Evolutionary conservation across 2,329 filamentous ascomycete genomes (phyloP).

Genomic region (Neofusicoccum sp.): DNA sequence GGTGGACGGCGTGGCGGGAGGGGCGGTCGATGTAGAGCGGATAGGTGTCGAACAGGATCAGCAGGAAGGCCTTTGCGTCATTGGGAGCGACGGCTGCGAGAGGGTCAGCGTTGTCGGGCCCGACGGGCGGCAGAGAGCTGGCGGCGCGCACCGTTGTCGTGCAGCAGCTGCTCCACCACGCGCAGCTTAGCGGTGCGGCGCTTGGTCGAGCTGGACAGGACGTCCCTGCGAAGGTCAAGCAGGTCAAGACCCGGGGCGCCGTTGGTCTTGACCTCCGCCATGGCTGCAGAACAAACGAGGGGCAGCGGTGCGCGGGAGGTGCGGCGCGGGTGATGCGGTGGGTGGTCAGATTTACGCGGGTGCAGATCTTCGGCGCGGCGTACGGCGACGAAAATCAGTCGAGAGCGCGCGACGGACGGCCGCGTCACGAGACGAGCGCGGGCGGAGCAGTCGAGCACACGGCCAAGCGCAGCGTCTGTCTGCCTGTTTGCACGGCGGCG

Average conservation of each 20-base stretch:
- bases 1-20: conserved; percentile 79
- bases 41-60: conserved; percentile 82
- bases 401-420: no score
- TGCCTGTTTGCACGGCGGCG: no score
- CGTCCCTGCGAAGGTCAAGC: conserved; percentile 38
- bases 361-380: conserved; percentile 18
- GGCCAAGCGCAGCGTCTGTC: no score
- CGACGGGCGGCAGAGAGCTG: conserved; percentile 40
- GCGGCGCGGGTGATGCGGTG: conserved; percentile 1
- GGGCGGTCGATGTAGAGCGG: conserved; percentile 80
- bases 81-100: conserved; percentile 39
- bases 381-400: no score
- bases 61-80: conserved; percentile 57
- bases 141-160: conserved; percentile 41
- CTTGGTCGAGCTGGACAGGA: conserved; percentile 51
- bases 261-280: conserved; percentile 38
- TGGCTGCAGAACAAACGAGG: conserved; percentile 19
- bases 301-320: neutral
- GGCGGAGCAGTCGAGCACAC: no score
- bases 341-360: conserved; percentile 14
- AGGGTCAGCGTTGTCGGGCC: conserved; percentile 27
- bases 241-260: conserved; percentile 32
- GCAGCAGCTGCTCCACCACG: conserved; percentile 43
- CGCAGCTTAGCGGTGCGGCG: conserved; percentile 46
- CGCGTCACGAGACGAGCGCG: no score